Evolutionary conservation across 2,329 filamentous ascomycete genomes (phyloP).

Genomic region (Byssochlamys sp.): DNA sequence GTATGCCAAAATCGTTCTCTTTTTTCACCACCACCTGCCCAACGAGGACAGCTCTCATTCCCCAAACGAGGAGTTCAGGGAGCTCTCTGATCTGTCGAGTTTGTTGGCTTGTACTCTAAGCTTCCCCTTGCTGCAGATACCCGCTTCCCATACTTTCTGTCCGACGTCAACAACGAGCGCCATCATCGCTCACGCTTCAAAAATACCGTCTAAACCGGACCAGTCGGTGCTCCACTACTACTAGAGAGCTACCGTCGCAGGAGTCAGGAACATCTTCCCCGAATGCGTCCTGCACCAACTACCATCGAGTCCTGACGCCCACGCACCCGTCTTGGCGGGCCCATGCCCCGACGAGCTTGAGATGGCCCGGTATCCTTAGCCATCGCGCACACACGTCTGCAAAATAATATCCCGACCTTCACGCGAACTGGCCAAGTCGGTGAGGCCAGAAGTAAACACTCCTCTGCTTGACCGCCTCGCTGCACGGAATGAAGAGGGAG

Average conservation of each 20-base stretch:
- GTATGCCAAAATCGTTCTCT: background rate
- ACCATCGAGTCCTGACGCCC: conserved; percentile 19
- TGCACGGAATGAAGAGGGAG: background rate
- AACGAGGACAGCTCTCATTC: background rate
- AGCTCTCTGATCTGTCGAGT: background rate
- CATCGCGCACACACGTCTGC: background rate
- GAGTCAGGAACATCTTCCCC: conserved; percentile 23
- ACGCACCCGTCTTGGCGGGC: conserved; percentile 5
- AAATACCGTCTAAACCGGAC: background rate
- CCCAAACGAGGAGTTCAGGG: background rate
- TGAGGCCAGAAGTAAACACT: background rate
- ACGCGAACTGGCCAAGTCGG: background rate
- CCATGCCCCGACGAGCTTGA: conserved; percentile 15
- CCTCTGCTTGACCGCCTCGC: background rate
- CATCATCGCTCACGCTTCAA: background rate
- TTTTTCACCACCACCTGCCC: background rate
- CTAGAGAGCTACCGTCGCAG: conserved; percentile 1
- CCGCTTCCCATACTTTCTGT: background rate
- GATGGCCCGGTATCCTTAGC: conserved; percentile 5
- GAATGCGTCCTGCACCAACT: conserved; percentile 14
- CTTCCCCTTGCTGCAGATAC: conserved; percentile 1
- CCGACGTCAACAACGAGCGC: background rate
- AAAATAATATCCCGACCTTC: conserved; percentile 1
- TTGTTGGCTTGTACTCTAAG: background rate
- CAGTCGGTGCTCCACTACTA: background rate